Evolutionary conservation across 345 rosid genomes (phyloP).

Genomic region (Pistacia integerrima): DNA sequence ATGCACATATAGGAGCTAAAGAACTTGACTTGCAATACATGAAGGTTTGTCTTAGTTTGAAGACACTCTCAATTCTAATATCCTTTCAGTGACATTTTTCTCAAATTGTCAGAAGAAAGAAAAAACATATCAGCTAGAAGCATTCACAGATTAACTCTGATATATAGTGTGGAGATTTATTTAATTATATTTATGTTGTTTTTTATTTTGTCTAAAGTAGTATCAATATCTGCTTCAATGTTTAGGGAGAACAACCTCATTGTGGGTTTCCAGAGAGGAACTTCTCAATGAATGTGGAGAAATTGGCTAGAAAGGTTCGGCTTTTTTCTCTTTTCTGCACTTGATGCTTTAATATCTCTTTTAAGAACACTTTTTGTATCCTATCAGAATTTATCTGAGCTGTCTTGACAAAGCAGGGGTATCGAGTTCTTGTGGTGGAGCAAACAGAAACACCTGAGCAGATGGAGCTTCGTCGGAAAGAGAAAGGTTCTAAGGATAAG

Average conservation of each 20-base stretch:
- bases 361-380: conserved; percentile 19
- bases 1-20: conserved; percentile 92
- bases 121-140: neutral
- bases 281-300: conserved; percentile 84
- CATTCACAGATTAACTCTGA: neutral
- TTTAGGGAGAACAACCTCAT: conserved; percentile 97
- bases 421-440: conserved; percentile 94
- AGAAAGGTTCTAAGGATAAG: conserved; percentile 91
- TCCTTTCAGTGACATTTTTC: neutral
- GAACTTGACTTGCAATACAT: conserved; percentile 94
- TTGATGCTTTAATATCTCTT: conserved; percentile 4
- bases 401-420: conserved; percentile 61
- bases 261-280: conserved; percentile 99
- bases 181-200: conserved; percentile 2
- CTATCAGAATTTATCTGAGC: conserved; percentile 26
- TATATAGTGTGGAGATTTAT: neutral
- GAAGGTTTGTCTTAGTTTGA: conserved; percentile 63
- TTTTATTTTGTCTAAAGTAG: neutral
- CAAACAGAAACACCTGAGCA: conserved; percentile 99
- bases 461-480: conserved; percentile 87
- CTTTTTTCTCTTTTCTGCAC: conserved; percentile 18
- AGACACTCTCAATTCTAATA: neutral
- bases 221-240: conserved; percentile 19
- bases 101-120: neutral
- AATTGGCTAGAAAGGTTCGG: conserved; percentile 88